Conservation (phyloP, 257 asterid genomes). For the Thymus quinquecostatus region DNA sequence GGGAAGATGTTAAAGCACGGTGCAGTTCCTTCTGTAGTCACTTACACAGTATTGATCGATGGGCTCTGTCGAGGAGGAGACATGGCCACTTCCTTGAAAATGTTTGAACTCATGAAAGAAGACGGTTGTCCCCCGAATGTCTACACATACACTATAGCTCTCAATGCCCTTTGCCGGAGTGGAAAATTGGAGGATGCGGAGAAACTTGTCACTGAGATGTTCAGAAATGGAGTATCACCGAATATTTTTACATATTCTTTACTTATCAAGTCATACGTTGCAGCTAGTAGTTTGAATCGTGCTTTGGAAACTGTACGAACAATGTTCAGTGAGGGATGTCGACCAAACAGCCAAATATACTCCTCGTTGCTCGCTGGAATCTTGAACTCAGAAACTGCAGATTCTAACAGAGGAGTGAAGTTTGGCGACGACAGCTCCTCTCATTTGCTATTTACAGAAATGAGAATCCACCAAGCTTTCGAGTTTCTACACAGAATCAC, state of each 20-base stretch:
- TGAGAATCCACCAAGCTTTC: constrained; percentile 36
- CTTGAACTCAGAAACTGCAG: constrained; percentile 1
- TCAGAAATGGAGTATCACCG: constrained; percentile 30
- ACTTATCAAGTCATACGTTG: constrained; percentile 35
- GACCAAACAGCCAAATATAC: constrained; percentile 33
- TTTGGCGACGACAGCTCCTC: not conserved
- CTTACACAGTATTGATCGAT: constrained; percentile 44
- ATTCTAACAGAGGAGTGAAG: not conserved
- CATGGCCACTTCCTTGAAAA: constrained; percentile 23
- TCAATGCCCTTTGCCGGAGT: constrained; percentile 38
- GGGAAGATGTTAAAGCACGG: constrained; percentile 53
- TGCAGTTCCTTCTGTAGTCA: constrained; percentile 45
- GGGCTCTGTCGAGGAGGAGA: constrained; percentile 44
- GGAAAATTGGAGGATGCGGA: constrained; percentile 39
- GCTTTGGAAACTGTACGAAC: constrained; percentile 36
- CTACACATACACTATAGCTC: constrained; percentile 36
- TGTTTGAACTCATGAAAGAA: constrained; percentile 40
- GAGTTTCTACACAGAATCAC: constrained; percentile 24
- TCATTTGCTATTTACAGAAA: constrained; percentile 28
- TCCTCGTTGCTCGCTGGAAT: constrained; percentile 35
- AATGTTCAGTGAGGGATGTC: constrained; percentile 35
- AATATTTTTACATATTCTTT: constrained; percentile 26
- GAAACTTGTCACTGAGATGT: constrained; percentile 40
- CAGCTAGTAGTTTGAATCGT: constrained; percentile 24
- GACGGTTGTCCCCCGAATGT: constrained; percentile 41